Evolutionary conservation across 2,329 filamentous ascomycete species (phyloP), one percentile per base, ranked within the genome.

Genomic region (Neopestalotiopsis sp.): DNA sequence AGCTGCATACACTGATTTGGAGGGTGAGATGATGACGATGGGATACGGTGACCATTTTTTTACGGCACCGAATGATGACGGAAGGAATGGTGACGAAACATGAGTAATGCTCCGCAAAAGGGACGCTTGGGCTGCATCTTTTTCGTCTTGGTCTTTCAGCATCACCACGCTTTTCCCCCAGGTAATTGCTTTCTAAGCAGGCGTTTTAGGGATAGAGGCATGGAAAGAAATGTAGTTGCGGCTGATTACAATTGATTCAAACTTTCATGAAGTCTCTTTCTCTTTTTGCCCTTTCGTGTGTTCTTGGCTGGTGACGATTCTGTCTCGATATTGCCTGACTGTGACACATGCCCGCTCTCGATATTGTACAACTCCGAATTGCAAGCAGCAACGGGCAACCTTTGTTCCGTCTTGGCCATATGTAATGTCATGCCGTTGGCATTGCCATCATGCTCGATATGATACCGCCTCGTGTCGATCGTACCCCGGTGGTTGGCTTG

Each of bases 201-300:
- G 77, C 76, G 77, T 79, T 79, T 70, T 75, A 72, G 70, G 75
- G 75, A 73, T 78, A 79, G 76, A 77, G 74, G 76, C 71, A 74
- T 40, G 73, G 69, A 72, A 62, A 74, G 70, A 74, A 66, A 72
- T 70, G 67, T 67, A 69, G 67, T 67, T 73, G 71, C 71, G 73
- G 73, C 75, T 73, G 69, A 73, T 42, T 69, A 61, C 42, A 66
- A 28, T 64, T 64, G 20, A 45, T 64, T 28, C 40, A 24, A 32
- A n/a, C 24, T 62, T 34, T 34, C 17, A 10, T 59, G 24, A 34
- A 53, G 9, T n/a, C 45, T 6, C 9, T 17, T 17, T 9, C n/a
- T 20, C 30, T 13, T 34, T 24, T 17, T 4, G 30, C 30, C 6
- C 5, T 24, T 34, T 59, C 5, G 24, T 12, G 28, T 34, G 57